Evolutionary conservation across 2,329 filamentous ascomycete species (phyloP).

Genomic region (Fusarium sp.): DNA sequence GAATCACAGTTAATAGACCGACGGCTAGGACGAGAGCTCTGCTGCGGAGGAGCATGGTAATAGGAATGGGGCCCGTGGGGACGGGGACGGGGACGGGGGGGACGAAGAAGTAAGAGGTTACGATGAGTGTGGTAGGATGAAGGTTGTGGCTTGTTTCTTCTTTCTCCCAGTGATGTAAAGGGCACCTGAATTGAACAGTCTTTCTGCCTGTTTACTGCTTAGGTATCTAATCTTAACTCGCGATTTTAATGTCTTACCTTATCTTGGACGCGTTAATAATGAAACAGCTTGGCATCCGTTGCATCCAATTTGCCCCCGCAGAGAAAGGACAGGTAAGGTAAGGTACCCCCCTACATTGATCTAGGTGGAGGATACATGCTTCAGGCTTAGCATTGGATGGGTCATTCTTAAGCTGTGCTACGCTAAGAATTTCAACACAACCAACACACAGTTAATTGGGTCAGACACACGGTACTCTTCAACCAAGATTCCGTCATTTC

Average conservation of each 20-base stretch:
- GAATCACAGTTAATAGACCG: constrained; percentile 34
- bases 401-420: constrained; percentile 2
- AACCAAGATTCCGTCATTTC: no score
- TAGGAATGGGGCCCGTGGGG: constrained; percentile 15
- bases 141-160: background rate
- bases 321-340: background rate
- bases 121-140: constrained; percentile 4
- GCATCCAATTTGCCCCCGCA: constrained; percentile 17
- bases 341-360: constrained; percentile 2
- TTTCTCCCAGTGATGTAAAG: constrained; percentile 1
- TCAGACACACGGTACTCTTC: background rate
- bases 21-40: constrained; percentile 36
- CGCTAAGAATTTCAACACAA: constrained; percentile 13
- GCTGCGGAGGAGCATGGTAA: constrained; percentile 40
- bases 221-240: constrained; percentile 17
- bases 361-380: constrained; percentile 16
- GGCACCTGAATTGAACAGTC: no score
- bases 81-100: background rate
- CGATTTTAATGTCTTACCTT: constrained; percentile 14
- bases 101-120: background rate
- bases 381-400: background rate
- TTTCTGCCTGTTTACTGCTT: background rate
- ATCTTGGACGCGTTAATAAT: constrained; percentile 21
- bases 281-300: constrained; percentile 27
- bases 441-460: constrained; percentile 23